Evolutionary conservation across 805 yeast species (phyloP), one percentile per base, ranked within the genome.

Genomic region (Candida chilensis): DNA sequence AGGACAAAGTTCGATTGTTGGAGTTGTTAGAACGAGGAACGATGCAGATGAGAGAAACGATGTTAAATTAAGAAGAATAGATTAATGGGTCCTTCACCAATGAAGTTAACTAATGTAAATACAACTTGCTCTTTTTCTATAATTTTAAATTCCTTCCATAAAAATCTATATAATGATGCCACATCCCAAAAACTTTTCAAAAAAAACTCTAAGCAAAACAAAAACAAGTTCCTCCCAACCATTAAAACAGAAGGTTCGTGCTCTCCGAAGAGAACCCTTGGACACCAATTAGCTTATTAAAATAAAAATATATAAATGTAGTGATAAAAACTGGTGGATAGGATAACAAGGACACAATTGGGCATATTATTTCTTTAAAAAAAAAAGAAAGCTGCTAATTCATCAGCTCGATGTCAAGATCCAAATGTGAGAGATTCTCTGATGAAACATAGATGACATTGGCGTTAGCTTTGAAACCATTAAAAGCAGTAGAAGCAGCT

Each of bases 401-500:
- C 22, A n/a, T n/a, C n/a, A n/a, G n/a, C n/a, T n/a, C n/a, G n/a
- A n/a, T n/a, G n/a, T 22, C 25, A 22, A 22, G 7, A 22, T 22
- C 13, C 11, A 22, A 7, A n/a, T 22, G 25, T 7, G 25, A 22
- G 13, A 22, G 11, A 22, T 22, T 15, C 16, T 26, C 28, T 5
- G 28, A 26, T 7, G 28, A 16, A 22, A 87, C 76, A 50, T 82
- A 87, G 25, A 73, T 52, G 28, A 80, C 79, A 19, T 69, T 67
- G 16, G 74, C 73, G 3, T 57, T 50, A 32, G 72, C 72, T 37
- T 71, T 70, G 50, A 90, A 90, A 12, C 98, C 98, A 48, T 90
- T 90, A 65, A 90, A 90, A 27, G 77, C 68, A 8, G 96, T 85
- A n/a, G 94, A 75, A 3, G 97, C 96, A 17, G 88, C 84, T 15